These are phyloP conservation scores for Ambrosiella beaveri DNA, from an alignment of 2,329 filamentous ascomycete genomes.

Conservation along the genomic window DNA sequence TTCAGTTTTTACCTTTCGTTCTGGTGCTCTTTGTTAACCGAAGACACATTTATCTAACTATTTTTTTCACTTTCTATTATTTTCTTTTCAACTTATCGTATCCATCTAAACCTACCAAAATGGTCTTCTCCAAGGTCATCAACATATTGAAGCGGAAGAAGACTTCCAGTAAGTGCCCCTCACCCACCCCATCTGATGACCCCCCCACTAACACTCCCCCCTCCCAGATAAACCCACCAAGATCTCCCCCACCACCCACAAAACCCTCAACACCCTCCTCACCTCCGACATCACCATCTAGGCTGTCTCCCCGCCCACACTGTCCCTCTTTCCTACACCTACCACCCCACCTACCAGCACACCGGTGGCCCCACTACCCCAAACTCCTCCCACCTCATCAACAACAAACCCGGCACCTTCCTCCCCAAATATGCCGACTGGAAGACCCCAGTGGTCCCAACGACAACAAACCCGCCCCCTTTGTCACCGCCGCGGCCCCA, in stretches of 20 bases:
- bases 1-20: not conserved
- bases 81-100: too few species aligned
- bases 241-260: not conserved
- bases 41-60: not conserved
- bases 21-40: not conserved
- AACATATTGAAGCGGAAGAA: too few species aligned
- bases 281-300: not conserved
- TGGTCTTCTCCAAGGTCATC: too few species aligned
- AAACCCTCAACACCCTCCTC: not conserved
- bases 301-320: not conserved
- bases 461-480: not conserved
- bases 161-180: not conserved
- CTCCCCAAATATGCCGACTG: slow-evolving; percentile 1
- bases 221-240: not conserved
- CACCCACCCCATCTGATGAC: not conserved
- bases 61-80: too few species aligned
- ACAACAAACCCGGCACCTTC: slow-evolving; percentile 5
- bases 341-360: slow-evolving; percentile 3
- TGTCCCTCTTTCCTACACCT: not conserved
- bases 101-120: too few species aligned
- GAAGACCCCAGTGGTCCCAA: not conserved
- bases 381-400: not conserved
- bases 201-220: not conserved
- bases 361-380: not conserved
- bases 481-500: not conserved